Conservation (phyloP, 768 basidiomycete species). For the Termitomyces sp. region DNA sequence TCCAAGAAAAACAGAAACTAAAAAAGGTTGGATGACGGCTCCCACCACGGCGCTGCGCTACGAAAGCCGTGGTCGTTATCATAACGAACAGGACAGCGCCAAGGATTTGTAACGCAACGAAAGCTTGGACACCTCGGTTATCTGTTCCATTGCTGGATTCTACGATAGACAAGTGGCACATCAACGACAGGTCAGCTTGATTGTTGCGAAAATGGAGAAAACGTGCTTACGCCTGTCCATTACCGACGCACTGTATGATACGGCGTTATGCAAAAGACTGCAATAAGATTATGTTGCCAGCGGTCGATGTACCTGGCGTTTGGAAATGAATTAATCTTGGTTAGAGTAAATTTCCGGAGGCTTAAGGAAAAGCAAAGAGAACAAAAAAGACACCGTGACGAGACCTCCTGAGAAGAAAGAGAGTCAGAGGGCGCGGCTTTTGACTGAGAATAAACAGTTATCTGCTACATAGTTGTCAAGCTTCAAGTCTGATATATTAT, state of each 20-base stretch:
- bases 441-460: no score
- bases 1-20: constrained; percentile 34
- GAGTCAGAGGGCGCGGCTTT: not conserved
- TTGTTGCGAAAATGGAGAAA: not conserved
- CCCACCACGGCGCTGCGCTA: constrained; percentile 19
- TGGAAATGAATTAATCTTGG: constrained; percentile 5
- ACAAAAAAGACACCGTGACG: not conserved
- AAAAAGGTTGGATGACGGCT: constrained; percentile 33
- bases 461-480: no score
- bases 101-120: constrained; percentile 28
- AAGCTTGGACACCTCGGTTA: constrained; percentile 17
- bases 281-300: not conserved
- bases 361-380: constrained; percentile 1
- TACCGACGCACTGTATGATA: not conserved
- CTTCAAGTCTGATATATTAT: no score
- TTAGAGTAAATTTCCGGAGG: constrained; percentile 10
- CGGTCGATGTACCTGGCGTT: constrained; percentile 3
- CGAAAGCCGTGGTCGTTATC: constrained; percentile 23
- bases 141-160: not conserved
- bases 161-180: no score
- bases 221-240: constrained; percentile 13
- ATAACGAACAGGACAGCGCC: constrained; percentile 25
- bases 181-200: not conserved
- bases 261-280: not conserved
- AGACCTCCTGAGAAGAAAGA: not conserved